Evolutionary conservation across 495 filamentous ascomycete species (phyloP), one percentile per base, ranked within the genome.

Genomic region (Talaromyces adpressus): DNA sequence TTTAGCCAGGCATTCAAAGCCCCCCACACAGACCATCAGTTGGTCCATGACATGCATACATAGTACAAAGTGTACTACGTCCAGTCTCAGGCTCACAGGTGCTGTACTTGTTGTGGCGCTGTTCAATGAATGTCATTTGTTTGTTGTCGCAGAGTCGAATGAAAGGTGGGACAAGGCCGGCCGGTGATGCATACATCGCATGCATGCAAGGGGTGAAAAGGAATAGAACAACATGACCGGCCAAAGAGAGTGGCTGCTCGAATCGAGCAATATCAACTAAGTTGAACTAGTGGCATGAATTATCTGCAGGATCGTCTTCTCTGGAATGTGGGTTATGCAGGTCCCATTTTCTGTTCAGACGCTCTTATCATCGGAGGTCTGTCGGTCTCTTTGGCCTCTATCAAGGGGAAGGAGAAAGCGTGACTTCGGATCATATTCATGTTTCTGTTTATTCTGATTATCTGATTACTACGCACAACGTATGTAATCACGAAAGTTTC

Each of bases 401-500:
- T 54, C 51, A 54, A 54, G 51, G 51, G 51, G 25, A 22, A 2
- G 51, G 11, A 54, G 51, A 5, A 54, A 27, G 11, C 8, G 51
- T 1, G 11, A 54, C 51, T 54, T 54, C 51, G 22, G 51, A 54
- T 9, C 9, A 14, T 54, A 25, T 29, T 16, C 23, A 49, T 20
- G 45, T 47, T 18, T n/a, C 16, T 7, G n/a, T 18, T 18, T 20
- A 49, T 20, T 49, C 45, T 45, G 3, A 6, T 49, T 18, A 49
- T 20, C 1, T 27, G 51, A 20, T 52, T 8, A 12, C 32, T 36
- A 36, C 49, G 49, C n/a, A 54, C 49, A 27, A 23, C 22, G 49
- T 29, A 54, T 29, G 25, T 27, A 27, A 25, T 68, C 68, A 75
- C 66, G 71, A 77, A 54, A 87, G 76, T 75, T 85, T 86, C 39